Evolutionary conservation across 306 rosid species (phyloP), one percentile per base, ranked within the genome.

Genomic region (Phaseolus lunatus): DNA sequence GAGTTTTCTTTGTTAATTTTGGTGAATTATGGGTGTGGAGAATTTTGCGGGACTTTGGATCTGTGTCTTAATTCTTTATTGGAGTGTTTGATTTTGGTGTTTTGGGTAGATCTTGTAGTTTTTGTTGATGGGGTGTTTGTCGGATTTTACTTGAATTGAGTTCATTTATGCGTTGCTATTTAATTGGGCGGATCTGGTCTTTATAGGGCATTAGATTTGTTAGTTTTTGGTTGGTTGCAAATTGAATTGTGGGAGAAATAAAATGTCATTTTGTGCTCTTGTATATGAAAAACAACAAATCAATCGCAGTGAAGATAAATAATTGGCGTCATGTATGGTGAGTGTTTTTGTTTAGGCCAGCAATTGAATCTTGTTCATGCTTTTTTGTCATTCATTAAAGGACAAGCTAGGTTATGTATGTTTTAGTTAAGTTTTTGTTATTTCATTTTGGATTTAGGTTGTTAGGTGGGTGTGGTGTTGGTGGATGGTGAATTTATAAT

Each of bases 131-230:
- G 37, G 52, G 18, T 74, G 52, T 63, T 15, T 37, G 26, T 61
- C 1, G 13, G 13, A 10, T 50, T 75, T 19, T 22, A 27, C 23
- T n/a, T 43, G 50, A 54, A 45, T 73, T 82, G 75, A 10, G n/a
- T 47, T 70, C 45, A 3, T 70, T 71, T 48, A 35, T 54, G 41
- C 61, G 2, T 18, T 63, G 8, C 10, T 23, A 50, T 47, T 77
- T 43, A 50, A 23, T 64, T n/a, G 59, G 26, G 16, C 35, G 65
- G 82, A 65, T 65, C 54, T 77, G 82, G 59, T 64, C 35, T 44
- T 24, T 61, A 49, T 26, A 41, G 43, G 53, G 20, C 43, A 49
- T 56, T 44, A 26, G 31, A 20, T 53, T 80, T 73, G 41, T 65
- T 80, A 18, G 45, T 20, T 71, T 82, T 19, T 10, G 54, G 41